phyloP scores from a whole-genome alignment of 225 moss, liverwort and hornwort genomes.

The Ulota crispa region DNA sequence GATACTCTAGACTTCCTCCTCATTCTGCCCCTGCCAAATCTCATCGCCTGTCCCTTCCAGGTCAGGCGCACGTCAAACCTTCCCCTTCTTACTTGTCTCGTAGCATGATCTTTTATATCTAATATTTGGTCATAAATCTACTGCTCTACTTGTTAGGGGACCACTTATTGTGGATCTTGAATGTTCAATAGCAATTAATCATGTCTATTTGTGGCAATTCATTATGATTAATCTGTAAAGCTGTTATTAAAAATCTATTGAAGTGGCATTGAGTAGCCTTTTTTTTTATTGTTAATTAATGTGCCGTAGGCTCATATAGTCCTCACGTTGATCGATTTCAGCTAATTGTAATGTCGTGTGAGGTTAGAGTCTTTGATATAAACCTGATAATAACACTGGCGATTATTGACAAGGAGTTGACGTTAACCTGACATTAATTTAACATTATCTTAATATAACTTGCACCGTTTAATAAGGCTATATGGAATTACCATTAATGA shows the following conservation, averaged over 20 bases:
- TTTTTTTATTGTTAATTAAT: not conserved
- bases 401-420: not conserved
- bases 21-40: slow-evolving; percentile 51
- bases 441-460: too few relatives aligned
- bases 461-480: too few relatives aligned
- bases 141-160: not conserved
- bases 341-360: not conserved
- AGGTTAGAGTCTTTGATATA: not conserved
- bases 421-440: not conserved
- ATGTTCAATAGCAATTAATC: not conserved
- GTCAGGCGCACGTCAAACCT: slow-evolving; percentile 6
- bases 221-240: not conserved
- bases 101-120: not conserved
- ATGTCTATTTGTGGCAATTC: not conserved
- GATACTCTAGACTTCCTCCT: slow-evolving; percentile 46
- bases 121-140: not conserved
- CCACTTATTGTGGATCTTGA: not conserved
- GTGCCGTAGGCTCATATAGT: not conserved
- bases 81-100: not conserved
- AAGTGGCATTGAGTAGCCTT: not conserved
- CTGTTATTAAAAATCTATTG: too few relatives aligned
- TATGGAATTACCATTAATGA: not conserved
- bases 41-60: slow-evolving; percentile 43
- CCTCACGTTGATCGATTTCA: not conserved
- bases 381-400: not conserved